Evolutionary conservation across 805 yeast genomes (phyloP), one percentile per base, ranked within the genome.

Genomic region (Schwanniomyces vanrijiae): DNA sequence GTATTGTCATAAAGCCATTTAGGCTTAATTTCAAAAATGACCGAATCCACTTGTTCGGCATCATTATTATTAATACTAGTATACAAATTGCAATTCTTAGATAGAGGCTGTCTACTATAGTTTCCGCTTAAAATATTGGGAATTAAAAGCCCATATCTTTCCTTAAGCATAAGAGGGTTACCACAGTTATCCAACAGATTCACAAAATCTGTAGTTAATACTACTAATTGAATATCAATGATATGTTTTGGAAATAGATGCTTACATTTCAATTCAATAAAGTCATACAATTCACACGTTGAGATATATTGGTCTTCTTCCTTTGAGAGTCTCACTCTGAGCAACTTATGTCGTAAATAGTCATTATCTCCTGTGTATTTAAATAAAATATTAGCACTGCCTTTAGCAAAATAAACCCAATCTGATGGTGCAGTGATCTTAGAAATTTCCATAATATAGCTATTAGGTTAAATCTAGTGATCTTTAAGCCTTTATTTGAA

Each of bases 1-100:
- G 65, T 68, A 33, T 80, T 75, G 51, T 71, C 78, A 26, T 66
- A 58, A 11, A 83, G 66, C 87, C 87, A 82, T 59, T 82, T 82
- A 1, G 88, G 88, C 56, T 82, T 82, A 53, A 82, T 67, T 52
- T 82, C 84, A 11, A 78, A 56, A 2, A 71, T 64, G 1, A 62
- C 54, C 5, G 63, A 58, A 37, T 50, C 51, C 38, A 43, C 40
- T 10, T 25, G 29, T 39, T 28, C 40, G 11, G 37, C 8, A 3
- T 31, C 18, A 14, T 35, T 38, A 13, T 16, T 2, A 24, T 31
- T 19, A 11, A n/a, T 14, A 43, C 51, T 60, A 42, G 53, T 44
- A 35, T 59, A 59, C 7, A 75, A 53, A 13, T 66, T 69, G 49
- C 67, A 69, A 48, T 71, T 64, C 29, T 73, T 74, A 25, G 71